Evolutionary conservation across 352 stramenopile species (phyloP).

Genomic region (Phytophthora macrochlamydospora): DNA sequence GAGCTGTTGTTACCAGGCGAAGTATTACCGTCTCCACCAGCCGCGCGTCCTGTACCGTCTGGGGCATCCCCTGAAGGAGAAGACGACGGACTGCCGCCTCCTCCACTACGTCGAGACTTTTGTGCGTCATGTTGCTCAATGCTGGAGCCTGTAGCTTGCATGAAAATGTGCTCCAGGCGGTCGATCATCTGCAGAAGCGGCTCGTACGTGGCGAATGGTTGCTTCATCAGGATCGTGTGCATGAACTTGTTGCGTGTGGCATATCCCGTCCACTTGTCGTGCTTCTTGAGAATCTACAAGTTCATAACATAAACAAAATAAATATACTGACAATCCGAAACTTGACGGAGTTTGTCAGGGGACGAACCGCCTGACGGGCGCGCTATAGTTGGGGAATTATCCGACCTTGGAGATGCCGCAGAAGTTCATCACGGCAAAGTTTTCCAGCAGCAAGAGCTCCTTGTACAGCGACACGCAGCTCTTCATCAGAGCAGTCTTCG

Average conservation of each 20-base stretch:
- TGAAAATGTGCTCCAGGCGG: constrained; percentile 87
- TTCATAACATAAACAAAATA: constrained; percentile 8
- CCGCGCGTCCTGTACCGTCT: constrained; percentile 8
- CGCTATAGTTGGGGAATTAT: neutral
- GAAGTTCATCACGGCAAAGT: constrained; percentile 92
- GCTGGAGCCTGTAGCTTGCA: constrained; percentile 84
- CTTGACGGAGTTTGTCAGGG: constrained; percentile 9
- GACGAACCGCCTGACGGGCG: constrained; percentile 22
- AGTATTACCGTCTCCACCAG: constrained; percentile 8
- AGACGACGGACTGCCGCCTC: constrained; percentile 32
- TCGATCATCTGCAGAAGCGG: constrained; percentile 88
- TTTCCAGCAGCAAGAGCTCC: constrained; percentile 85
- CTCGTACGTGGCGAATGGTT: constrained; percentile 87
- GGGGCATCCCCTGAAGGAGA: constrained; percentile 21
- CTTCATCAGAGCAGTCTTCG: constrained; percentile 84
- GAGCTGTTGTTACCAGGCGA: constrained; percentile 21
- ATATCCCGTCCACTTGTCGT: constrained; percentile 92
- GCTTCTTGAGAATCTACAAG: constrained; percentile 86
- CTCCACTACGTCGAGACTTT: constrained; percentile 47
- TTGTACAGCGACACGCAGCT: constrained; percentile 86
- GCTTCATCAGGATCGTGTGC: constrained; percentile 90
- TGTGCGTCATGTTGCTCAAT: constrained; percentile 86
- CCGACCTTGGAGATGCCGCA: constrained; percentile 86
- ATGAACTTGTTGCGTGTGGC: constrained; percentile 91
- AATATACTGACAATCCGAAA: neutral